phyloP scores from a whole-genome alignment of 1,139 yeast species.

The Saccharomyces uvarum region DNA sequence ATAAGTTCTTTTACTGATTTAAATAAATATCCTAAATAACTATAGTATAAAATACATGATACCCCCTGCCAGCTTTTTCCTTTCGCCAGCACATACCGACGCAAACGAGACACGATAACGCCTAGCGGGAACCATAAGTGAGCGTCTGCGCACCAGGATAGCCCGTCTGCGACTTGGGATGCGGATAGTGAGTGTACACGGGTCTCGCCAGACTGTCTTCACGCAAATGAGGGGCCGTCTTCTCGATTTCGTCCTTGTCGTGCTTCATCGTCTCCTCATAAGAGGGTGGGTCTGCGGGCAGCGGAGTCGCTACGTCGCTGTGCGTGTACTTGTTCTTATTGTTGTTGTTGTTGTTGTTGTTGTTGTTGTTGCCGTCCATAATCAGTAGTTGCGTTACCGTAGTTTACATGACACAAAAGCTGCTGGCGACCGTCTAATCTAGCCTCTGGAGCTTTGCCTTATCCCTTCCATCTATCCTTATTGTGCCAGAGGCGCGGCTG shows the following conservation, averaged over 20 bases:
- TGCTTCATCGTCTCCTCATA: constrained; percentile 20
- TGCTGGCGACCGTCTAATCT: not conserved
- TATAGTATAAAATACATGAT: not conserved
- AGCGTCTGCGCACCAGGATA: constrained; percentile 13
- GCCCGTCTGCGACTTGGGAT: constrained; percentile 8
- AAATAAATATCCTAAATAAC: not conserved
- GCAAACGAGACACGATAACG: not conserved
- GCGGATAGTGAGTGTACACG: constrained; percentile 11
- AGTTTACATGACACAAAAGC: not conserved
- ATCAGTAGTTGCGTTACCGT: not conserved
- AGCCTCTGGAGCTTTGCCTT: not conserved
- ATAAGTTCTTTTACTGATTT: not conserved
- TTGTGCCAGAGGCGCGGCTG: not conserved
- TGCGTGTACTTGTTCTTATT: not conserved
- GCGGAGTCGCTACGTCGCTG: not conserved
- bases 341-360: not conserved
- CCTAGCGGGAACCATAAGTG: not conserved
- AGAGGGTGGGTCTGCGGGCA: constrained; percentile 21
- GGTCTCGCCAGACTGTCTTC: not conserved
- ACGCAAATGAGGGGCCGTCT: not conserved
- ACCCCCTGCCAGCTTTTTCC: not conserved
- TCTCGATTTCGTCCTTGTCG: constrained; percentile 3
- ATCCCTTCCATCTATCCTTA: not conserved
- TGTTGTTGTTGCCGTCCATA: not conserved
- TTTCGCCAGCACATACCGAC: not conserved